These are phyloP conservation scores for Leonotis leonurus DNA, from an alignment of 257 asterid genomes.

Conservation along the genomic window DNA sequence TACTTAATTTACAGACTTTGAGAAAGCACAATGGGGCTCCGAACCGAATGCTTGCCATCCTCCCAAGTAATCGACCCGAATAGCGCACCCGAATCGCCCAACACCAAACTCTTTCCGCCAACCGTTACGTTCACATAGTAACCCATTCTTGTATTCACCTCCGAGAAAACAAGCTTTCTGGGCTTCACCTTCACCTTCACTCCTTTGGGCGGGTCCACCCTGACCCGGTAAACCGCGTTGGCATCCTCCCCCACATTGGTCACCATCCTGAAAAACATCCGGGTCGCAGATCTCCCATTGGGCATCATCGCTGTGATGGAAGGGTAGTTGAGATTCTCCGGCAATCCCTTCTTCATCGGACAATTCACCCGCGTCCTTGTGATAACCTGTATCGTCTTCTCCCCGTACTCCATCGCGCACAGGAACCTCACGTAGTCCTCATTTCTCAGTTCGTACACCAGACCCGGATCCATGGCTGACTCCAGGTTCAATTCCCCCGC, in stretches of 20 bases:
- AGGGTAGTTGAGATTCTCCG: conserved; percentile 70
- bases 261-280: conserved; percentile 58
- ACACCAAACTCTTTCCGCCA: conserved; percentile 36
- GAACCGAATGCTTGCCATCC: conserved; percentile 67
- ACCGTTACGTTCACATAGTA: conserved; percentile 53
- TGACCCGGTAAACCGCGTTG: conserved; percentile 35
- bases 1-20: too few species aligned
- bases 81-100: conserved; percentile 56
- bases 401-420: conserved; percentile 62
- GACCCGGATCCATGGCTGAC: conserved; percentile 73
- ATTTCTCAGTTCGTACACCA: conserved; percentile 57
- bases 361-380: conserved; percentile 58
- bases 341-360: conserved; percentile 53
- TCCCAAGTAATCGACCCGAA: conserved; percentile 72
- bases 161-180: conserved; percentile 45
- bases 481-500: conserved; percentile 74
- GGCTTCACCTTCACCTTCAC: conserved; percentile 60
- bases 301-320: conserved; percentile 57
- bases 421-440: conserved; percentile 58
- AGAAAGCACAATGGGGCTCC: conserved; percentile 72
- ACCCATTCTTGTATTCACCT: conserved; percentile 37
- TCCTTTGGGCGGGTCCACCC: conserved; percentile 60
- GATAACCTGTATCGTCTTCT: conserved; percentile 75
- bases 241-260: conserved; percentile 62
- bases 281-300: conserved; percentile 28